Evolutionary conservation across 768 basidiomycete species (phyloP), one percentile per base, ranked within the genome.

Genomic region (Suillus placidus): DNA sequence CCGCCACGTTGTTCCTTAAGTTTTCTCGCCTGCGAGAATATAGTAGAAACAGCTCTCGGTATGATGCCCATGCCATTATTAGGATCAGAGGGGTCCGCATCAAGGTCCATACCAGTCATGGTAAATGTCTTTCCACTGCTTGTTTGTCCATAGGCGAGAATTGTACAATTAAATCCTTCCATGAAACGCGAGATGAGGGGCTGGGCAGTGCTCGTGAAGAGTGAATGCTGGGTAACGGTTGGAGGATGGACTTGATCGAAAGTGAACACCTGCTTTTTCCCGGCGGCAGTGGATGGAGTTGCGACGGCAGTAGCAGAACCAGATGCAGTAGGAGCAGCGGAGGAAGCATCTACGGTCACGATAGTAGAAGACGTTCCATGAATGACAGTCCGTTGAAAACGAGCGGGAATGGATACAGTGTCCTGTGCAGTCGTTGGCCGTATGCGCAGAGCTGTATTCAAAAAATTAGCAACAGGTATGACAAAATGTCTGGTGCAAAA

Each of bases 211-310:
- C 85, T 84, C 37, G 89, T 89, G 78, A 94, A 99, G 70, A 98
- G 85, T 35, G 88, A 86, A 78, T 90, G 86, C 75, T 99, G 97
- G 0, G 89, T 91, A 42, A 92, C 88, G 35, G 87, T 81, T n/a
- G 93, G 95, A 3, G 87, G 84, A 73, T 97, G 90, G 52, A 99
- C 97, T 70, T 95, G 92, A 83, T 99, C 97, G 76, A 97, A 99
- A 60, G 88, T 87, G 77, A 97, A 99, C 63, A 82, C 76, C 72
- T 95, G 91, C 77, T 92, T 93, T 84, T 94, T 95, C 64, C 82
- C 81, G 54, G 81, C 82, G 37, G 85, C 77, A 67, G 80, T 78
- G 51, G 79, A 75, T 32, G 83, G 81, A 23, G 87, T 76, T 32
- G 84, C 79, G 18, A 79, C 76, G n/a, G 82, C 74, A 51, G 84